These are phyloP conservation scores for Mortierella sp. DNA, from an alignment of 371 early-diverging fungal species.

Conservation along the genomic window DNA sequence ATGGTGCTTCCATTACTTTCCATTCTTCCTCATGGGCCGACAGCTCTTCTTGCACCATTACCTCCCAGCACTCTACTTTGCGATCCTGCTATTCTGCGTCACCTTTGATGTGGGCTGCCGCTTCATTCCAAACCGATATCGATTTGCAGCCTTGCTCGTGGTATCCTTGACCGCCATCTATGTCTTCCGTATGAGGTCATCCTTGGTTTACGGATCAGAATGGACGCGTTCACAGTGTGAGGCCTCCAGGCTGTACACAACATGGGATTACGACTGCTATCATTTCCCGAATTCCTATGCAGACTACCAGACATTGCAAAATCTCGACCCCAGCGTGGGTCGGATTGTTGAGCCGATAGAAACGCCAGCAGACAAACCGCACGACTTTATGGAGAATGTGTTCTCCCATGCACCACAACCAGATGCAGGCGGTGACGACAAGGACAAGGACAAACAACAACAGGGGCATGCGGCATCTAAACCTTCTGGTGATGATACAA, in stretches of 20 bases:
- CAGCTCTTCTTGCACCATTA: conserved; percentile 99
- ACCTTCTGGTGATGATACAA: no score
- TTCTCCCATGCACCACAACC: neutral
- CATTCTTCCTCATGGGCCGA: conserved; percentile 95
- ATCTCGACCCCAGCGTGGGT: neutral
- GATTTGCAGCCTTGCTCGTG: conserved; percentile 62
- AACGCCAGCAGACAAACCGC: conserved; percentile 14
- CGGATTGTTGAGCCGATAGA: conserved; percentile 12
- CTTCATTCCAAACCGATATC: conserved; percentile 63
- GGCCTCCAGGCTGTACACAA: conserved; percentile 79
- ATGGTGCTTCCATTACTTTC: conserved; percentile 95
- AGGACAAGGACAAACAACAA: no score
- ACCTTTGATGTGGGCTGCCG: conserved; percentile 79
- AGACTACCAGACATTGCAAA: neutral
- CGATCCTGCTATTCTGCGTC: conserved; percentile 77
- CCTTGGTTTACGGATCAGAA: conserved; percentile 85
- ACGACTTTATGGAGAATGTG: conserved; percentile 32
- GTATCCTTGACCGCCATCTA: conserved; percentile 58
- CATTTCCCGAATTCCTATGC: conserved; percentile 25
- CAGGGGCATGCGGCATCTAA: no score
- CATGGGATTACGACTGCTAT: conserved; percentile 88
- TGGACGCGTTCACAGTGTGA: conserved; percentile 79
- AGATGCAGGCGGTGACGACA: no score
- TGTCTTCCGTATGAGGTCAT: conserved; percentile 72
- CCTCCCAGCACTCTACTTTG: conserved; percentile 90